Evolutionary conservation across 768 basidiomycete species (phyloP), one percentile per base, ranked within the genome.

Genomic region (Tricholoma sp.): DNA sequence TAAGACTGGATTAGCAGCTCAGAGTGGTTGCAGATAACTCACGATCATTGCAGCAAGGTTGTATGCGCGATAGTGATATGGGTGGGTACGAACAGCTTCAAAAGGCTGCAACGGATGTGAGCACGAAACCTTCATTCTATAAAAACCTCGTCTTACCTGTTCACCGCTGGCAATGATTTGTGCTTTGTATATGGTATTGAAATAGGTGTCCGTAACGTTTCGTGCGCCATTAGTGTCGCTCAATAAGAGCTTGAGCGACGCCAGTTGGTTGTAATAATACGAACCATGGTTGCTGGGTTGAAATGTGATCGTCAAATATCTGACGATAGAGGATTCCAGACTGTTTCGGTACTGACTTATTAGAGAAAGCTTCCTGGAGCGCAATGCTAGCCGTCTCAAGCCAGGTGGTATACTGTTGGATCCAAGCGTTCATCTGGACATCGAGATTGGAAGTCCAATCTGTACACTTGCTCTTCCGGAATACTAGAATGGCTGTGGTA

Each of bases 31-130:
- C 3, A 49, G n/a, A 9, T 2, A 50, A 65, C 80, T 65, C 58
- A 85, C 84, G 50, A 86, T 81, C 80, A 87, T 83, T 7, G 83
- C 85, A 1, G 80, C 82, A 13, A 87, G 73, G 59, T 89, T 89
- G 69, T 85, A 88, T 0, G 79, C 76, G 9, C 82, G 77, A 64
- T 88, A 87, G 63, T 88, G 85, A 66, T 80, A 86, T 13, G 86
- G 84, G 10, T 80, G 73, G 1, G 84, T 84, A 28, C 86, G 80
- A 2, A 67, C 73, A 15, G 82, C 76, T 70, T 88, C 86, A 12
- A 83, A 66, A 10, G 86, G 85, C 81, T 84, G 54, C 4, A 48
- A 47, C 33, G 7, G 18, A 10, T 7, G 33, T 59, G 50, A 39
- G 11, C 42, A 18, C 13, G 44, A 24, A 10, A 49, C 47, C 17